These are phyloP conservation scores for Rutidosis leptorrhynchoides DNA, from an alignment of 129 eudicot genomes.

Conservation along the genomic window DNA sequence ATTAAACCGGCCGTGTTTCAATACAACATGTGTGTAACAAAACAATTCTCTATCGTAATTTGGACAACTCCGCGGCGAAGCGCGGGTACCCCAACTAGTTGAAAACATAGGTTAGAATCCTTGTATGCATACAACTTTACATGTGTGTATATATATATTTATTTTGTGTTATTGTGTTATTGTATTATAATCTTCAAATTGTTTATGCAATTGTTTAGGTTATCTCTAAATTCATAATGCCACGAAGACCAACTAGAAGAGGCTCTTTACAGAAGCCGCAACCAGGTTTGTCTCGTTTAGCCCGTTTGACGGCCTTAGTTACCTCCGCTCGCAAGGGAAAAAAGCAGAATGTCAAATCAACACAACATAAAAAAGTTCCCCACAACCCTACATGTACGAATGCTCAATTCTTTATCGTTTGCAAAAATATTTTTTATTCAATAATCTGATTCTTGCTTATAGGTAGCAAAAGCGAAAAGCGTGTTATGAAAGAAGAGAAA, in stretches of 20 bases:
- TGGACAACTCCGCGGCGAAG: no score
- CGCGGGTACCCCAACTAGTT: no score
- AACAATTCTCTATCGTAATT: no score
- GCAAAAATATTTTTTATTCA: neutral
- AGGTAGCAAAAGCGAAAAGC: constrained; percentile 37
- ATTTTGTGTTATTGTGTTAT: neutral
- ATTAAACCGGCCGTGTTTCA: no score
- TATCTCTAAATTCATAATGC: constrained; percentile 36
- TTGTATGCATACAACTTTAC: neutral
- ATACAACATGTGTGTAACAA: no score
- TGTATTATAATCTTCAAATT: neutral
- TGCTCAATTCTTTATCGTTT: neutral
- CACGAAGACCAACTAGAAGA: constrained; percentile 54
- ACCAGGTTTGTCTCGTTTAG: constrained; percentile 62
- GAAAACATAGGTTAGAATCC: no score
- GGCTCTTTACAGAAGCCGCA: constrained; percentile 31
- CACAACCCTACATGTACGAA: constrained; percentile 38
- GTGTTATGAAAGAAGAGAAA: constrained; percentile 14
- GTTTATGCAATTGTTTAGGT: constrained; percentile 1
- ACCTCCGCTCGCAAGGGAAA: constrained; percentile 37
- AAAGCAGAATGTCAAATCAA: constrained; percentile 15
- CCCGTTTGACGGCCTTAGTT: constrained; percentile 49
- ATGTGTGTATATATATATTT: neutral
- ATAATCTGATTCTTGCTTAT: constrained; percentile 3
- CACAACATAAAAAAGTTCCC: constrained; percentile 12